These are phyloP conservation scores for Cryoendolithus antarcticus DNA, from an alignment of 2,329 filamentous ascomycete species.

Conservation along the genomic window DNA sequence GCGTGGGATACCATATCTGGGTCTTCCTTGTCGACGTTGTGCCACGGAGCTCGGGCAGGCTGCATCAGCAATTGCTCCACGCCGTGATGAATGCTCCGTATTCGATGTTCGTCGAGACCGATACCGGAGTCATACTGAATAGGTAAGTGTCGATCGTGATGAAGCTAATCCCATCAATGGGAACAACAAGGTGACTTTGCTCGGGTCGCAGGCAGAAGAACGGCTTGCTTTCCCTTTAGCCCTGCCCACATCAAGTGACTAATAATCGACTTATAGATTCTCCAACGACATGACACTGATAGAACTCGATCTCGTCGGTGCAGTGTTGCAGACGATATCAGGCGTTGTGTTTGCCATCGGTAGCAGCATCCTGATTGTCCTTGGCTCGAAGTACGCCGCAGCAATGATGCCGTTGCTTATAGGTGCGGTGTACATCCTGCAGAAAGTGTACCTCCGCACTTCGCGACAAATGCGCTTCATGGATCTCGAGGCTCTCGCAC, in stretches of 20 bases:
- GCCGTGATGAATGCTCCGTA: slow-evolving; percentile 20
- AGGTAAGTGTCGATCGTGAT: slow-evolving; percentile 20
- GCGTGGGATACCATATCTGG: slow-evolving; percentile 8
- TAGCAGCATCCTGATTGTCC: background rate
- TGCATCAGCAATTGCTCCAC: slow-evolving; percentile 11
- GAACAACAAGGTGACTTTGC: slow-evolving; percentile 25
- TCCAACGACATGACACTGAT: slow-evolving; percentile 35
- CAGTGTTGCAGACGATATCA: background rate
- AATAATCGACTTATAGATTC: slow-evolving; percentile 25
- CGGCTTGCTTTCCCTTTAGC: slow-evolving; percentile 27
- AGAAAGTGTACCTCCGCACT: slow-evolving; percentile 35
- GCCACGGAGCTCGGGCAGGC: slow-evolving; percentile 8
- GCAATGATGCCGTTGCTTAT: slow-evolving; percentile 24
- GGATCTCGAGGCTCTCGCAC: slow-evolving; percentile 41
- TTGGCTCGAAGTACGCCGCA: slow-evolving; percentile 21
- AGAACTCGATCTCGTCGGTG: slow-evolving; percentile 26
- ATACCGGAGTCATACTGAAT: slow-evolving; percentile 37
- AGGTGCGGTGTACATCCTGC: slow-evolving; percentile 26
- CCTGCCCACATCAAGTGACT: slow-evolving; percentile 27
- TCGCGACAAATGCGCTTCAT: slow-evolving; percentile 38
- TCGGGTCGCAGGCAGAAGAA: background rate
- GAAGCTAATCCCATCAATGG: slow-evolving; percentile 41
- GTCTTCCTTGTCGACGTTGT: slow-evolving; percentile 10
- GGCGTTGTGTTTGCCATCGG: background rate
- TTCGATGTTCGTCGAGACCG: slow-evolving; percentile 26